Conservation (phyloP, 371 early-diverging fungal genomes). For the Mucor circinelloides region DNA sequence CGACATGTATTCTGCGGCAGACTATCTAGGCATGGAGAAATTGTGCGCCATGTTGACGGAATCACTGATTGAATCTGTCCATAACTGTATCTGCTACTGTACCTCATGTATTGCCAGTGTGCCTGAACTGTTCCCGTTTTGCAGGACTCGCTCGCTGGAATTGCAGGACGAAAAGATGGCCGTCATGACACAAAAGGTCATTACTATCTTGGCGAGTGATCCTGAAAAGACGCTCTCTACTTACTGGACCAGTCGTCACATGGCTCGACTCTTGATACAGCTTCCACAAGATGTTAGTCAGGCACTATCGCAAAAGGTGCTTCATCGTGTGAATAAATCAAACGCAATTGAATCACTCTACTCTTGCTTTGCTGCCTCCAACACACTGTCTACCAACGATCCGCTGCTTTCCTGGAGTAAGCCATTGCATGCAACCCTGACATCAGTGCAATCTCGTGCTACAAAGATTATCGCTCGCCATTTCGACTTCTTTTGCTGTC, state of each 20-base stretch:
- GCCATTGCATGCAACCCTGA: conserved; percentile 27
- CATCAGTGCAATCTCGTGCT: conserved; percentile 27
- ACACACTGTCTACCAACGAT: conserved; percentile 19
- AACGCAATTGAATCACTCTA: conserved; percentile 37
- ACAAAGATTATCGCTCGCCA: conserved; percentile 33
- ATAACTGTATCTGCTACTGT: conserved; percentile 33
- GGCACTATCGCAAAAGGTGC: conserved; percentile 24
- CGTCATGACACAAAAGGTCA: conserved; percentile 19
- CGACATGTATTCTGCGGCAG: conserved; percentile 34
- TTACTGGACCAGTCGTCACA: conserved; percentile 31
- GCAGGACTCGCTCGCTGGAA: conserved; percentile 17
- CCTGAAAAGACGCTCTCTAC: conserved; percentile 30
- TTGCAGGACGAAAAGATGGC: conserved; percentile 27
- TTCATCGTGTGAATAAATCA: conserved; percentile 34
- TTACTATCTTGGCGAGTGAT: conserved; percentile 28
- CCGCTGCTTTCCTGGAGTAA: conserved; percentile 27
- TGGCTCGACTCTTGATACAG: conserved; percentile 25
- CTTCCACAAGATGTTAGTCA: conserved; percentile 29
- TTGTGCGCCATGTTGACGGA: conserved; percentile 20
- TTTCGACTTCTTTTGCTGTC: conserved; percentile 38
- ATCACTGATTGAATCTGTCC: conserved; percentile 14
- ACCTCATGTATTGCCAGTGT: conserved; percentile 17
- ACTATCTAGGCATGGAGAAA: conserved; percentile 38
- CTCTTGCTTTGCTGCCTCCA: conserved; percentile 30
- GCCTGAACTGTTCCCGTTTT: conserved; percentile 24